A percentile compares a stretch with the other conserved stretches of the same genome.
These are phyloP conservation scores for Aureobasidium sp. DNA, from an alignment of 2,329 filamentous ascomycete species.

Conservation along the genomic window DNA sequence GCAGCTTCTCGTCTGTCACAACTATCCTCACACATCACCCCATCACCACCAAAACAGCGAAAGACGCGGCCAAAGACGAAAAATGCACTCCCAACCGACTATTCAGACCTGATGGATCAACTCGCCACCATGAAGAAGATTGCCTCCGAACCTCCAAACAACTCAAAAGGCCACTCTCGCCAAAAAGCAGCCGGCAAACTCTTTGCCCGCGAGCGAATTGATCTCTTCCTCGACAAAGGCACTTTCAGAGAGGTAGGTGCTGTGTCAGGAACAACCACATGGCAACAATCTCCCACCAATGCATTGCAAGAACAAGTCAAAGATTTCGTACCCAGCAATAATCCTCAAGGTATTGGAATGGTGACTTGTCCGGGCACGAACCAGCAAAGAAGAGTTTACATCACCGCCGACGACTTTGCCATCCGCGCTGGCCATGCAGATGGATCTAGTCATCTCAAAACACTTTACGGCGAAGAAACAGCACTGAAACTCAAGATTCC, in stretches of 20 bases:
- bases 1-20: constrained; percentile 17
- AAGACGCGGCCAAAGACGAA: constrained; percentile 30
- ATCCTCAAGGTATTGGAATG: constrained; percentile 41
- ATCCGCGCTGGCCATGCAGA: constrained; percentile 56
- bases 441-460: constrained; percentile 47
- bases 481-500: constrained; percentile 51
- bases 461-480: constrained; percentile 54
- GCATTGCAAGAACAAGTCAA: constrained; percentile 41
- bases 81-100: constrained; percentile 49
- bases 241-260: constrained; percentile 56
- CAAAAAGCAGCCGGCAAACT: constrained; percentile 59
- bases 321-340: constrained; percentile 54
- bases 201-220: constrained; percentile 57
- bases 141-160: constrained; percentile 49
- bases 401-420: constrained; percentile 59
- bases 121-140: constrained; percentile 46
- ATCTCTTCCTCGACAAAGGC: constrained; percentile 49
- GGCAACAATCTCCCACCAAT: constrained; percentile 46
- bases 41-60: constrained; percentile 11
- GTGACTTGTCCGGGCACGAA: neutral
- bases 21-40: constrained; percentile 25
- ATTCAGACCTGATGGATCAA: constrained; percentile 55
- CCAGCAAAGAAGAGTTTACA: constrained; percentile 19
- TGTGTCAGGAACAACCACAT: constrained; percentile 52
- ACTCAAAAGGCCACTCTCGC: constrained; percentile 52